Conservation (phyloP, 305 asterid genomes). For the Caryopteris hybrid region DNA sequence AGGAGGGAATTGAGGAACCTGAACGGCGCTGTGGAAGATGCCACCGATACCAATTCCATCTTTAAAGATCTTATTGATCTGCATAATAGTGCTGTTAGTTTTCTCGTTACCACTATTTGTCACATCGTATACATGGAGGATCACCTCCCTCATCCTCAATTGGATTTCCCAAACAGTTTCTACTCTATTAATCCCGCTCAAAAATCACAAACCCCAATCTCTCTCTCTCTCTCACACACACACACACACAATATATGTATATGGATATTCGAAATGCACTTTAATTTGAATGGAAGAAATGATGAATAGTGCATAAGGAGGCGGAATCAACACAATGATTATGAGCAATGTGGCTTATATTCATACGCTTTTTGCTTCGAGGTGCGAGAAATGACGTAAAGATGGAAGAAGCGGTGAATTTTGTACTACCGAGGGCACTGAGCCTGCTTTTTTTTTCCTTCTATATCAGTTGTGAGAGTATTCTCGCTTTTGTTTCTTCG, state of each 20-base stretch:
- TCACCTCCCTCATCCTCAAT: constrained; percentile 83
- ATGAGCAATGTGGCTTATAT: constrained; percentile 4
- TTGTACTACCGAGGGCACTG: background rate
- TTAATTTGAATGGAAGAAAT: constrained; percentile 16
- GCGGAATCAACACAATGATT: constrained; percentile 18
- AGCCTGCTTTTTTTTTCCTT: background rate
- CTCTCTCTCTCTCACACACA: constrained; percentile 5
- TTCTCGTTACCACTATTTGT: constrained; percentile 87
- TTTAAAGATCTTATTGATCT: constrained; percentile 92
- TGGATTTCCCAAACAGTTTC: constrained; percentile 5
- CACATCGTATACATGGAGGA: constrained; percentile 90
- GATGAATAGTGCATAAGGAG: constrained; percentile 3
- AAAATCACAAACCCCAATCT: constrained; percentile 29
- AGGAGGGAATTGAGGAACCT: constrained; percentile 39
- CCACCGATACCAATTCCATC: constrained; percentile 97
- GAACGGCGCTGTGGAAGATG: constrained; percentile 95
- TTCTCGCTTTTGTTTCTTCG: background rate
- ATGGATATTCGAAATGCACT: background rate
- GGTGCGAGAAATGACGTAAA: constrained; percentile 9
- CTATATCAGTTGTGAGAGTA: background rate
- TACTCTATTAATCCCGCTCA: constrained; percentile 22
- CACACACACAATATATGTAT: background rate
- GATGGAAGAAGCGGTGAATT: background rate
- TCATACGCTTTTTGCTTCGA: constrained; percentile 11
- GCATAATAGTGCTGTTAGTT: constrained; percentile 86